Base-by-base conservation (phyloP, 176 grass and related monocot species). In the Paspalum notatum region DNA sequence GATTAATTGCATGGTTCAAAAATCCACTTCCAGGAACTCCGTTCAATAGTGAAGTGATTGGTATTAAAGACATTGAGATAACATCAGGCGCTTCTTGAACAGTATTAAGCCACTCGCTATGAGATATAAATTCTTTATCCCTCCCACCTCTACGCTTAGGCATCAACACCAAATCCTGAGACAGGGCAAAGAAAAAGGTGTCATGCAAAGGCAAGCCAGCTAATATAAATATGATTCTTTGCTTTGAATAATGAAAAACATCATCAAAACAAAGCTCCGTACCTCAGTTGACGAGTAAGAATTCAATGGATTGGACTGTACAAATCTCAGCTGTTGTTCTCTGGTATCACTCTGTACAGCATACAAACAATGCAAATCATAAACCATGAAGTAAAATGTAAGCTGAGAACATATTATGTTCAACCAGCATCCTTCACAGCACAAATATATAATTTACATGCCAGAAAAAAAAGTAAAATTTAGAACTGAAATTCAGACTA, bases 11-110 rank as follows among this genome's bases (percentile, higher is more conserved):
- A 77, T 98, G 95, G 82, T 72, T 98, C 83, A 98, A 80, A 88
- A 98, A 98, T 56, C 95, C 95, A 83, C 92, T 93, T 60, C 95
- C 95, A 85, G 92, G 95, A 76, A 98, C 90, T 82, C 92, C 95
- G 85, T 91, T 93, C 88, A 98, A 88, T 37, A 98, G 82, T 82
- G 95, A 98, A 78, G 95, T 95, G 80, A 98, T 98, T 64, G 95
- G 95, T 74, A 98, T 77, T 87, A 98, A 98, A 55, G 95, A 93
- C 95, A 98, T 95, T 50, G 88, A 95, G 45, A 95, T 95, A 74
- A 93, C 90, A 91, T 95, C 90, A 41, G 95, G 95, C 76, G 93
- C 79, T 74, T 66, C 45, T 72, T 94, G 95, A 81, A 98, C 81
- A 67, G 81, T 95, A 81, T 80, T 86, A 69, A 98, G 62, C 95